Evolutionary conservation across 164 flowering plant genomes (phyloP).

Genomic region (Malania oleifera): DNA sequence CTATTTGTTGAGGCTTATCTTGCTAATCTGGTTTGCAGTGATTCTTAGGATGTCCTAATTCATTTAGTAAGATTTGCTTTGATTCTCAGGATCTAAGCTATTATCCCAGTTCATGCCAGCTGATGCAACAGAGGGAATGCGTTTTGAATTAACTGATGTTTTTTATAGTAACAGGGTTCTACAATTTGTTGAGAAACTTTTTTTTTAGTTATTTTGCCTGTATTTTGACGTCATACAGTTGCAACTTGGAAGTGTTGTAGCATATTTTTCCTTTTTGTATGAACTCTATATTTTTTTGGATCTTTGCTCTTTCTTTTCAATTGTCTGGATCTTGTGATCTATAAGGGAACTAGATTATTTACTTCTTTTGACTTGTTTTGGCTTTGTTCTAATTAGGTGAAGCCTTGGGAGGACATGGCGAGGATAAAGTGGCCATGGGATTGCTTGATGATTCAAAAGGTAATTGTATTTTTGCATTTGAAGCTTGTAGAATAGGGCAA

Average conservation of each 20-base stretch:
- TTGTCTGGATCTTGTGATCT: background rate
- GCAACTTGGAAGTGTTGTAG: background rate
- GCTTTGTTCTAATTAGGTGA: slow-evolving; percentile 25
- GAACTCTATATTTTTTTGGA: background rate
- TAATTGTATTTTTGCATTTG: slow-evolving; percentile 11
- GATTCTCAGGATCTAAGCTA: no score
- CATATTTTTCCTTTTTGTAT: background rate
- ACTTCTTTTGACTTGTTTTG: background rate
- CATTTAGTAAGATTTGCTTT: no score
- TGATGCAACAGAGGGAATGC: no score
- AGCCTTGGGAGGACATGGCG: slow-evolving; percentile 37
- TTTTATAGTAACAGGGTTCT: background rate
- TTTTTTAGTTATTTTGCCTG: background rate
- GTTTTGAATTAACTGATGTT: no score
- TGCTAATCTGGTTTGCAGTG: no score
- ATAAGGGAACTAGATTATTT: background rate
- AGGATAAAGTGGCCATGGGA: slow-evolving; percentile 40
- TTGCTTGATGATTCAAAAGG: slow-evolving; percentile 68
- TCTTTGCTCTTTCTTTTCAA: background rate
- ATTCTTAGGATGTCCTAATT: no score
- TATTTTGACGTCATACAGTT: background rate
- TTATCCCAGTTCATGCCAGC: no score
- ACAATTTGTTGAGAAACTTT: background rate
- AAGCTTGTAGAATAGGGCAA: no score
- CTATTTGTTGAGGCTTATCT: no score